Percentiles rank a stretch among this genome's conserved stretches.
Evolutionary conservation across 257 asterid species (phyloP).

Genomic region (Nicotiana tabacum): DNA sequence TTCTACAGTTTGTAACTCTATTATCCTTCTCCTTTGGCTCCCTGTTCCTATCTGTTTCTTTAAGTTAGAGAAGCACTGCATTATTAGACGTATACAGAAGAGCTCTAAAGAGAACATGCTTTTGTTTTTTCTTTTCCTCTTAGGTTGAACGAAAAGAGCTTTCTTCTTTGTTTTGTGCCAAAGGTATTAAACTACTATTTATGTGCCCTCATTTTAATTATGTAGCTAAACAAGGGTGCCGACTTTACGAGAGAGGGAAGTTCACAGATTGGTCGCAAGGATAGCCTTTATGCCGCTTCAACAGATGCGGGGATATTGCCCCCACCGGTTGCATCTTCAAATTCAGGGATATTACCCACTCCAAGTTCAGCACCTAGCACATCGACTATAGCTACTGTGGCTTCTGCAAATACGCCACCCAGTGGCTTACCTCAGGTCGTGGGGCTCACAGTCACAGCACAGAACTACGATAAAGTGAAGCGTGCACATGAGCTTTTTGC

Average conservation of each 20-base stretch:
- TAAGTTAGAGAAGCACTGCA: not conserved
- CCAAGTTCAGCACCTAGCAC: conserved; percentile 26
- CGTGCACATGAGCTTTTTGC: conserved; percentile 94
- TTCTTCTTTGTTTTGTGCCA: not conserved
- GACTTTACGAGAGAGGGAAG: conserved; percentile 39
- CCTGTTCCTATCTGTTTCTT: not conserved
- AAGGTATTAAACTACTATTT: not conserved
- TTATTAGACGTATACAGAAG: not conserved
- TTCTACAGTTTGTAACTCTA: not conserved
- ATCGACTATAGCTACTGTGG: conserved; percentile 24
- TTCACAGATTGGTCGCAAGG: conserved; percentile 38
- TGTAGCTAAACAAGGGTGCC: conserved; percentile 64
- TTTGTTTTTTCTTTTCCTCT: not conserved
- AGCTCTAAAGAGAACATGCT: not conserved
- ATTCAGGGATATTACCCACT: conserved; percentile 17
- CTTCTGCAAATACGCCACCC: conserved; percentile 31
- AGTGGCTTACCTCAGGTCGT: conserved; percentile 63
- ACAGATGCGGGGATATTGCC: conserved; percentile 33
- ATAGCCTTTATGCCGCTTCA: conserved; percentile 28
- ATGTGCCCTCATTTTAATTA: not conserved
- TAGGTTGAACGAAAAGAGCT: not conserved
- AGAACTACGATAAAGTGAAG: conserved; percentile 70
- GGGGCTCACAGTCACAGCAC: conserved; percentile 73
- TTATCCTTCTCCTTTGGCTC: not conserved
- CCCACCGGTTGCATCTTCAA: conserved; percentile 25